Evolutionary conservation across 1,284 basidiomycete species (phyloP), one percentile per base, ranked within the genome.

Genomic region (Wallemia ichthyophaga): DNA sequence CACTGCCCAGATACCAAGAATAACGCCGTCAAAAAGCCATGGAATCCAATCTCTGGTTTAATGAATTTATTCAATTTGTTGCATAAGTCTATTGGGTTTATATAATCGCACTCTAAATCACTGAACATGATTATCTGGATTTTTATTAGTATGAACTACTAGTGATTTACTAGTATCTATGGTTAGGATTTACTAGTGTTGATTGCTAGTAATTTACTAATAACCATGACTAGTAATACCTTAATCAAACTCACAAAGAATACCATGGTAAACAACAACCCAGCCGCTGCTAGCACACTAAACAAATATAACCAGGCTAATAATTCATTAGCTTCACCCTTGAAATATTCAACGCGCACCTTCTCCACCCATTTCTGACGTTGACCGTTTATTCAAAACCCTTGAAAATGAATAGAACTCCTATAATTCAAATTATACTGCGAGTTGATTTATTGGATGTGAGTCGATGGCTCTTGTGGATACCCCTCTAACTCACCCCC

Each of bases 51-150:
- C 76, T 99, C 92, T 57, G 92, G 92, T 21, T 98, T 76, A 57
- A 96, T 89, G 70, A 99, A 98, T 89, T 92, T 86, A 71, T 98
- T 99, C 67, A 99, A 82, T 75, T 96, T 96, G 75, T 96, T 96
- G 75, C 94, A 98, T 33, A 98, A 81, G 72, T 99, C 92, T 79
- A 98, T 96, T 60, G 92, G 92, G 74, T 98, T 99, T 75, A 98
- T 94, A 74, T 96, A 98, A 76, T 96, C 67, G 60, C 67, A 63
- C 57, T 58, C 56, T 58, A 62, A 53, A 74, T 94, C 89, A 57
- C 86, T 91, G 77, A 96, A 98, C 91, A 98, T 96, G 76, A 98
- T 98, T 69, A 98, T 94, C 92, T 96, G 65, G 65, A 86, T 83
- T 65, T 83, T 80, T 21, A 81, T 13, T 56, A 56, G 55, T 21